phyloP scores from a whole-genome alignment of 2,329 filamentous ascomycete genomes.

The Graphium sp. region DNA sequence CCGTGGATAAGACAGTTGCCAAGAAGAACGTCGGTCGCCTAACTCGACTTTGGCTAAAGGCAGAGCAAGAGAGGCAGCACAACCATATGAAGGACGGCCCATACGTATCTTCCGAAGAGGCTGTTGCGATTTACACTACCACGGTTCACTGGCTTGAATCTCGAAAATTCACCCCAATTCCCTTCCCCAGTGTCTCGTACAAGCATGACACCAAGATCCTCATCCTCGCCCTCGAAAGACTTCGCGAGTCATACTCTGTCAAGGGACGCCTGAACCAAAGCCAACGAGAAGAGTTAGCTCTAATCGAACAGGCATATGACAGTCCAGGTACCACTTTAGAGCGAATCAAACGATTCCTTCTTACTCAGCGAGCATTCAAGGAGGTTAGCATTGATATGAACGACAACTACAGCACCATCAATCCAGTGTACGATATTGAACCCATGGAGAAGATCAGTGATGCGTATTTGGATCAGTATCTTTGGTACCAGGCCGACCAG shows the following conservation, averaged over 20 bases:
- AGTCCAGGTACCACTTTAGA: constrained; percentile 92
- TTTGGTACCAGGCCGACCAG: constrained; percentile 98
- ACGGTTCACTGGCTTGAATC: constrained; percentile 98
- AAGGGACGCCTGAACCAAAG: constrained; percentile 95
- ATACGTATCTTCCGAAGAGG: constrained; percentile 95
- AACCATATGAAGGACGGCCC: constrained; percentile 99
- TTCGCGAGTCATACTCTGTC: constrained; percentile 92
- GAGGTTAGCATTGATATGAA: constrained; percentile 99
- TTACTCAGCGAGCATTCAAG: constrained; percentile 96
- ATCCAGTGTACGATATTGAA: constrained; percentile 97
- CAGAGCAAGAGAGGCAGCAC: constrained; percentile 95
- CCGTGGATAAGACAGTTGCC: constrained; percentile 96
- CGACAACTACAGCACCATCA: constrained; percentile 98
- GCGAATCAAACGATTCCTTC: constrained; percentile 89
- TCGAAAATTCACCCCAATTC: constrained; percentile 94
- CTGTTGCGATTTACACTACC: constrained; percentile 95
- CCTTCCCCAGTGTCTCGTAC: constrained; percentile 96
- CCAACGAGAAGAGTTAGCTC: constrained; percentile 85
- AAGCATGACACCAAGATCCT: constrained; percentile 99
- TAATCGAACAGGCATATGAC: constrained; percentile 97
- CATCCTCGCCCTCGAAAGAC: constrained; percentile 80
- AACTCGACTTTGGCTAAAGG: constrained; percentile 91
- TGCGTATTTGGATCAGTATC: constrained; percentile 92
- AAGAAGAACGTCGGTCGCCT: constrained; percentile 97
- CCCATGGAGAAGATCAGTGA: constrained; percentile 99